phyloP scores from a whole-genome alignment of 2,329 filamentous ascomycete species.

The Sclerotinia minor region DNA sequence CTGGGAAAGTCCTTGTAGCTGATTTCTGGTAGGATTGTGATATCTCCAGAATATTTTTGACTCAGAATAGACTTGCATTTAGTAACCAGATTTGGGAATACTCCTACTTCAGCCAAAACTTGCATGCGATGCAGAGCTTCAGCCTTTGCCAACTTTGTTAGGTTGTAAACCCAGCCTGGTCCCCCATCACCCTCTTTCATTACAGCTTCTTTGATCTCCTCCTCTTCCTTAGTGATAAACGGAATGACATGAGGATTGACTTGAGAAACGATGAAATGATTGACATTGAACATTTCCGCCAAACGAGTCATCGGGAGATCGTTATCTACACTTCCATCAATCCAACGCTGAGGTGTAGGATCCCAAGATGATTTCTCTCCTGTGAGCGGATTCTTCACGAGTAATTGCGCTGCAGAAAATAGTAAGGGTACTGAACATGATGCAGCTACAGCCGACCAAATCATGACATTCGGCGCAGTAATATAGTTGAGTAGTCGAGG shows the following conservation, averaged over 20 bases:
- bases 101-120: constrained; percentile 74
- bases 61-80: constrained; percentile 80
- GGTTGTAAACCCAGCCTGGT: constrained; percentile 59
- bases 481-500: constrained; percentile 88
- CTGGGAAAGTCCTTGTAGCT: constrained; percentile 70
- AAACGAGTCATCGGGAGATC: constrained; percentile 89
- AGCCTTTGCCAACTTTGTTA: constrained; percentile 73
- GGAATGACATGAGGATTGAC: constrained; percentile 93
- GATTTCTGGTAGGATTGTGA: constrained; percentile 86
- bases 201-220: constrained; percentile 45
- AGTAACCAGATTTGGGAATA: constrained; percentile 76
- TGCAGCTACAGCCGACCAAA: constrained; percentile 95
- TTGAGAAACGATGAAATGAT: constrained; percentile 96
- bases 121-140: constrained; percentile 81
- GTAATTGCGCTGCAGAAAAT: constrained; percentile 75
- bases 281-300: constrained; percentile 96
- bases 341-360: constrained; percentile 80
- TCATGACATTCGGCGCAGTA: constrained; percentile 89
- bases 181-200: constrained; percentile 37
- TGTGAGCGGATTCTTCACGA: constrained; percentile 82
- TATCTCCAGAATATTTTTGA: constrained; percentile 91
- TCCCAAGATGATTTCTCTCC: constrained; percentile 81
- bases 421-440: constrained; percentile 90
- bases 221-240: constrained; percentile 75
- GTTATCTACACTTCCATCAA: constrained; percentile 93